phyloP scores from a whole-genome alignment of 2,329 filamentous ascomycete genomes.

The Talaromyces amestolkiae region DNA sequence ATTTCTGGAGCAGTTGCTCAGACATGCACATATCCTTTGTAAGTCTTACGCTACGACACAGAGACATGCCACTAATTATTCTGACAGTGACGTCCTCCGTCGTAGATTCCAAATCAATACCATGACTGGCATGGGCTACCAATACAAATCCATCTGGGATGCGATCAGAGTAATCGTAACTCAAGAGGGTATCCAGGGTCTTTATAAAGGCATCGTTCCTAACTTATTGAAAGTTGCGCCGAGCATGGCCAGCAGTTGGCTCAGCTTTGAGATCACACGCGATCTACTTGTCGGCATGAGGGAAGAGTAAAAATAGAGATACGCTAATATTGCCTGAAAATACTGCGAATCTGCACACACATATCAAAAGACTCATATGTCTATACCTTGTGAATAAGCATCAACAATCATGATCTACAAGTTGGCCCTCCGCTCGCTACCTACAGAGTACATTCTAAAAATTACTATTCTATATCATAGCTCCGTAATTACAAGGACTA shows the following conservation, averaged over 20 bases:
- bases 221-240: constrained; percentile 96
- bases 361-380: background rate
- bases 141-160: constrained; percentile 83
- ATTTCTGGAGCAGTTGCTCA: constrained; percentile 95
- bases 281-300: constrained; percentile 71
- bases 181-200: constrained; percentile 77
- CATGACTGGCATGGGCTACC: constrained; percentile 97
- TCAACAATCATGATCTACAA: background rate
- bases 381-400: background rate
- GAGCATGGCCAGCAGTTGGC: constrained; percentile 97
- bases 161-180: constrained; percentile 77
- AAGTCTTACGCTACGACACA: constrained; percentile 38
- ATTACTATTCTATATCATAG: background rate
- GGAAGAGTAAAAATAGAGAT: constrained; percentile 25
- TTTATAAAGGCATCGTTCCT: constrained; percentile 95
- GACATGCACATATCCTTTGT: constrained; percentile 98
- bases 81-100: constrained; percentile 75
- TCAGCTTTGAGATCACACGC: constrained; percentile 91
- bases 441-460: background rate
- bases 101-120: constrained; percentile 98
- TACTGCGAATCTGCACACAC: background rate
- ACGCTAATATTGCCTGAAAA: background rate
- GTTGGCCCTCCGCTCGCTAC: background rate
- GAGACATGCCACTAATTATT: constrained; percentile 15
- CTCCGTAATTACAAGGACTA: background rate